Percentiles rank a stretch among this genome's conserved stretches.
phyloP scores from a whole-genome alignment of 768 basidiomycete species.

The Tricholoma hemisulphureum region DNA sequence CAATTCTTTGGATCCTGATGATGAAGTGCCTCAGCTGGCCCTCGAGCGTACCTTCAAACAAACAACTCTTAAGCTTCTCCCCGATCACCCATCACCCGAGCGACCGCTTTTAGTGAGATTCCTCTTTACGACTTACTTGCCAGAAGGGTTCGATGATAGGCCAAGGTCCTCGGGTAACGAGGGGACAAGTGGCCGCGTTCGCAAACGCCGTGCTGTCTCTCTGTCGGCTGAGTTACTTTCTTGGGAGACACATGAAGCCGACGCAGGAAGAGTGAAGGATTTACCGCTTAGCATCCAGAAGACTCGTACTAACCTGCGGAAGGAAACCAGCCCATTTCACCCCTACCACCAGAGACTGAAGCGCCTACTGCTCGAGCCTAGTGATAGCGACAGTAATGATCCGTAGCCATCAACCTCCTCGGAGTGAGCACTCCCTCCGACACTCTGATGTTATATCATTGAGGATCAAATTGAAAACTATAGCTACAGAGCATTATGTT shows the following conservation, averaged over 20 bases:
- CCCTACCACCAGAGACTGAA: background rate
- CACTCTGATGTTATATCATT: no score
- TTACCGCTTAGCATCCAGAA: background rate
- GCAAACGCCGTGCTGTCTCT: background rate
- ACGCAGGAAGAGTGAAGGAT: background rate
- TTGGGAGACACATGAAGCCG: background rate
- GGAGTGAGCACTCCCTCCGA: no score
- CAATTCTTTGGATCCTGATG: slow-evolving; percentile 13
- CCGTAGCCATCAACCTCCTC: no score
- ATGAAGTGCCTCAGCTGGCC: slow-evolving; percentile 4
- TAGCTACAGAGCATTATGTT: no score
- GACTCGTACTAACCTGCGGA: background rate
- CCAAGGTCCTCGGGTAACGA: background rate
- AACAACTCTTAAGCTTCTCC: slow-evolving; percentile 1
- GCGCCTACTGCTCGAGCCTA: background rate
- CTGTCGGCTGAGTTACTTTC: background rate
- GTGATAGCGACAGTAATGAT: background rate
- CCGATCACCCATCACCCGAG: slow-evolving; percentile 11
- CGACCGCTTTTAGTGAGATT: slow-evolving; percentile 11
- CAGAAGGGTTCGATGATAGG: background rate
- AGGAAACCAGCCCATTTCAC: background rate
- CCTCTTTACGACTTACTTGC: background rate
- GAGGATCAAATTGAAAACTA: no score
- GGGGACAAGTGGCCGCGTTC: background rate
- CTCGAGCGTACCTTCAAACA: background rate